Evolutionary conservation across 129 eudicot genomes (phyloP).

Genomic region (Flaveria brownii): DNA sequence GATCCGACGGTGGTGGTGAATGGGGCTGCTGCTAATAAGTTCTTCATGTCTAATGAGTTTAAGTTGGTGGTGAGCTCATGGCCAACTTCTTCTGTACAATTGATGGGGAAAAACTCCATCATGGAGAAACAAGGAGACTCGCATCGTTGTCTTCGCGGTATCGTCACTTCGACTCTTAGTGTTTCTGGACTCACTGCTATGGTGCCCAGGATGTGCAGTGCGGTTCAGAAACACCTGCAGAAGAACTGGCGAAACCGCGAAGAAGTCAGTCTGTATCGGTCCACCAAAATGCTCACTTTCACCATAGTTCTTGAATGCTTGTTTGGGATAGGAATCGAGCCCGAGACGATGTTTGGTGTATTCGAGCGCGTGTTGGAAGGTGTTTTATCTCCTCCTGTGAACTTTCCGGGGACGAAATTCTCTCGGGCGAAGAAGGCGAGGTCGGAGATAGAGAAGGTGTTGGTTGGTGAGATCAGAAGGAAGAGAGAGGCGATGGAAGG

Average conservation of each 20-base stretch:
- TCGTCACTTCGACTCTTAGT: slow-evolving; percentile 55
- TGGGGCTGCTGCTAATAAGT: slow-evolving; percentile 71
- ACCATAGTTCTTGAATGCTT: slow-evolving; percentile 69
- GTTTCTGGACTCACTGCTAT: slow-evolving; percentile 44
- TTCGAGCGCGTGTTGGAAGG: slow-evolving; percentile 80
- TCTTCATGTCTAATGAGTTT: slow-evolving; percentile 80
- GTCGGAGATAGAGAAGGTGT: slow-evolving; percentile 49
- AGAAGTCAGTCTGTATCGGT: slow-evolving; percentile 46
- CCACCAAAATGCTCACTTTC: slow-evolving; percentile 62
- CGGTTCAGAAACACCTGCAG: slow-evolving; percentile 47
- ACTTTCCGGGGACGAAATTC: slow-evolving; percentile 68
- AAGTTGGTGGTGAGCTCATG: slow-evolving; percentile 82
- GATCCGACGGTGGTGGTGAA: slow-evolving; percentile 69
- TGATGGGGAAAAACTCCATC: slow-evolving; percentile 73
- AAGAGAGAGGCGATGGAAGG: slow-evolving; percentile 59
- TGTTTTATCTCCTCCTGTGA: slow-evolving; percentile 53
- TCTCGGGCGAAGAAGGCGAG: slow-evolving; percentile 71
- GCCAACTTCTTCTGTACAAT: slow-evolving; percentile 78
- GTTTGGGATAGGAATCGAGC: slow-evolving; percentile 62
- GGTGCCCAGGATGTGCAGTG: slow-evolving; percentile 70
- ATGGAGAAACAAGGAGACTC: slow-evolving; percentile 88
- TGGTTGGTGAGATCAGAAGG: slow-evolving; percentile 52
- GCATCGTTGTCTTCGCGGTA: slow-evolving; percentile 59
- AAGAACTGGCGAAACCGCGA: slow-evolving; percentile 47
- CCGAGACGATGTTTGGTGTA: slow-evolving; percentile 41